phyloP scores from a whole-genome alignment of 2,329 filamentous ascomycete genomes.

The Thielaviopsis populi region DNA sequence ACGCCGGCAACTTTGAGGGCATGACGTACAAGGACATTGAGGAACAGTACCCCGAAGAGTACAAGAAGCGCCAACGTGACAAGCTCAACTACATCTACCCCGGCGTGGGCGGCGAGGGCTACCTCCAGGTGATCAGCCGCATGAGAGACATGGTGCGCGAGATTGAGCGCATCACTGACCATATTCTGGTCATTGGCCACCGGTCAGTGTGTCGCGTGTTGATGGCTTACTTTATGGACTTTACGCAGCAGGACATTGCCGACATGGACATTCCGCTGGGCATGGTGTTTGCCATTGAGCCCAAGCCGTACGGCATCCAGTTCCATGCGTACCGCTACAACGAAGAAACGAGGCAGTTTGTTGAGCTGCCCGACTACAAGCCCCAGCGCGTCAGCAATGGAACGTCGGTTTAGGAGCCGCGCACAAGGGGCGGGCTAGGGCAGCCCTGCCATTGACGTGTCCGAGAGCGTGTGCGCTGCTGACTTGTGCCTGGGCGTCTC shows the following conservation, averaged over 20 bases:
- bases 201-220: slow-evolving; percentile 83
- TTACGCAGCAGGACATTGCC: slow-evolving; percentile 80
- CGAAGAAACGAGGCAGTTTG: slow-evolving; percentile 60
- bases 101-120: slow-evolving; percentile 87
- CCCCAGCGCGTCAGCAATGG: slow-evolving; percentile 31
- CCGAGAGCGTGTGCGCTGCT: too few species aligned
- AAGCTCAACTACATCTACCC: slow-evolving; percentile 96
- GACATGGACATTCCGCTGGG: slow-evolving; percentile 88
- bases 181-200: slow-evolving; percentile 82
- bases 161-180: slow-evolving; percentile 92
- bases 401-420: neutral
- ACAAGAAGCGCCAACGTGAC: slow-evolving; percentile 59
- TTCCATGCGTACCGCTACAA: slow-evolving; percentile 94
- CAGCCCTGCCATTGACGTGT: too few species aligned
- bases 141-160: slow-evolving; percentile 91
- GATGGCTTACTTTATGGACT: slow-evolving; percentile 90
- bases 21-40: slow-evolving; percentile 89
- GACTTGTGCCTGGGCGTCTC: neutral
- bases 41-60: slow-evolving; percentile 65
- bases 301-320: slow-evolving; percentile 93
- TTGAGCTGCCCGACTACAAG: slow-evolving; percentile 72
- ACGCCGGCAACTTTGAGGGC: slow-evolving; percentile 83
- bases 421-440: neutral
- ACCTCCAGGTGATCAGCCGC: slow-evolving; percentile 91
- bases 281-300: slow-evolving; percentile 87